phyloP scores from a whole-genome alignment of 805 yeast species.

The Tanozyma kutaoensis region DNA sequence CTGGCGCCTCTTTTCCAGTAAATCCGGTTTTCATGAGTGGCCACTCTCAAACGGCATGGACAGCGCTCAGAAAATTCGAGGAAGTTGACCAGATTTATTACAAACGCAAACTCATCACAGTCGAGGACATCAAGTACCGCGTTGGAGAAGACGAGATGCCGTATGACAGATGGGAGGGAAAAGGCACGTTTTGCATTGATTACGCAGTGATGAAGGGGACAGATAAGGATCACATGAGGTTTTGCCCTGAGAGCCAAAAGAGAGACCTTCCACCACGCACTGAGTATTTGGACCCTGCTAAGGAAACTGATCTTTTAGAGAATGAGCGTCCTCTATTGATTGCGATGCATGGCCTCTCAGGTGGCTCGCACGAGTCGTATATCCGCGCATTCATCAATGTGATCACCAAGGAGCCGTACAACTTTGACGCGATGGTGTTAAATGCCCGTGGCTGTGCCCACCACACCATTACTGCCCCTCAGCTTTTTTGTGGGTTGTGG shows the following conservation, averaged over 20 bases:
- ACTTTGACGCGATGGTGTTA: conserved; percentile 44
- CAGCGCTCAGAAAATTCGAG: conserved; percentile 30
- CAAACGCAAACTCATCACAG: conserved; percentile 26
- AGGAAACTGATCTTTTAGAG: conserved; percentile 18
- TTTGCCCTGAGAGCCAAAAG: conserved; percentile 33
- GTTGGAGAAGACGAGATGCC: conserved; percentile 15
- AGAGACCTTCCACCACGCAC: conserved; percentile 57
- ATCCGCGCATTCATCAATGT: conserved; percentile 40
- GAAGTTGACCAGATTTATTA: conserved; percentile 28
- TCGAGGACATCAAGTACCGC: conserved; percentile 11
- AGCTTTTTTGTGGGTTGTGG: conserved; percentile 52
- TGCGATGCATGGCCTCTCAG: conserved; percentile 62
- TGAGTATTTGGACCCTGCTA: conserved; percentile 38
- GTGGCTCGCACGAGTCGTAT: conserved; percentile 70
- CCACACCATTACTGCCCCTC: conserved; percentile 57
- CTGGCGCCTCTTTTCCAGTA: conserved; percentile 22
- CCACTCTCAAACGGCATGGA: conserved; percentile 35
- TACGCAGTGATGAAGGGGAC: conserved; percentile 17
- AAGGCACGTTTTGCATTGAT: conserved; percentile 36
- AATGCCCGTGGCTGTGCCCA: conserved; percentile 72
- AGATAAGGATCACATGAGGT: conserved; percentile 10
- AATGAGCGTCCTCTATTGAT: conserved; percentile 40
- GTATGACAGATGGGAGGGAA: conserved; percentile 28
- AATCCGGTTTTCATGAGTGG: conserved; percentile 37
- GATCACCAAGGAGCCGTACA: conserved; percentile 23